Conservation (phyloP, 1,284 basidiomycete genomes). For the Neotropicomus parvogracilis region DNA sequence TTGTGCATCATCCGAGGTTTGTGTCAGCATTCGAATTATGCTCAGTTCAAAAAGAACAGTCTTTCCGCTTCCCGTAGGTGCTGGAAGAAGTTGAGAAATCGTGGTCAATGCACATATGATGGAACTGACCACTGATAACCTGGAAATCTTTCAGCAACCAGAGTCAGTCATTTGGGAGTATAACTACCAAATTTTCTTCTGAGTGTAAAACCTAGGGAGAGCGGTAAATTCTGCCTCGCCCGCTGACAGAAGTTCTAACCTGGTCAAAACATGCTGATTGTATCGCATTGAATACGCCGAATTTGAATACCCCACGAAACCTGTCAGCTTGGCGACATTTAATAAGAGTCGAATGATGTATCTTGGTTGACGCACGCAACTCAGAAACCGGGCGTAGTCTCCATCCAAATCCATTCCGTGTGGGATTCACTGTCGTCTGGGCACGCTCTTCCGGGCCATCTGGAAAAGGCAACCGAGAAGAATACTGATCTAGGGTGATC, state of each 20-base stretch:
- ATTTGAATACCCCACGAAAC: conserved; percentile 79
- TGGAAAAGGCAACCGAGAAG: neutral
- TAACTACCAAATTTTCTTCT: conserved; percentile 70
- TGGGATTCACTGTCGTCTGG: conserved; percentile 16
- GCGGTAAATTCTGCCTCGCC: conserved; percentile 1
- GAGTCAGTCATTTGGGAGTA: neutral
- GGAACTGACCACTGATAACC: conserved; percentile 70
- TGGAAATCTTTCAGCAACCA: conserved; percentile 31
- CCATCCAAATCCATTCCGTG: conserved; percentile 41
- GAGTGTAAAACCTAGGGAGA: conserved; percentile 57
- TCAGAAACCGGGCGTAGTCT: conserved; percentile 67
- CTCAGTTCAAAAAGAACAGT: conserved; percentile 92
- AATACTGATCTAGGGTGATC: neutral
- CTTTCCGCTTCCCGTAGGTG: conserved; percentile 91
- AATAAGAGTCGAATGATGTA: neutral
- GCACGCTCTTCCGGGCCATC: neutral
- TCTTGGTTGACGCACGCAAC: conserved; percentile 52
- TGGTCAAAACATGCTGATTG: conserved; percentile 80
- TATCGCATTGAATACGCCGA: conserved; percentile 85
- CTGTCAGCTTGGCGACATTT: conserved; percentile 59
- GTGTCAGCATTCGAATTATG: conserved; percentile 73
- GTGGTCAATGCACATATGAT: neutral
- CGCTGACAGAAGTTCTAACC: conserved; percentile 41
- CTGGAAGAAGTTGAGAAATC: conserved; percentile 37
- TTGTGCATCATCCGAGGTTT: conserved; percentile 36